Percentiles rank a stretch among this genome's conserved stretches.
Conservation (phyloP, 768 basidiomycete genomes). For the Kwoniella sp. region DNA sequence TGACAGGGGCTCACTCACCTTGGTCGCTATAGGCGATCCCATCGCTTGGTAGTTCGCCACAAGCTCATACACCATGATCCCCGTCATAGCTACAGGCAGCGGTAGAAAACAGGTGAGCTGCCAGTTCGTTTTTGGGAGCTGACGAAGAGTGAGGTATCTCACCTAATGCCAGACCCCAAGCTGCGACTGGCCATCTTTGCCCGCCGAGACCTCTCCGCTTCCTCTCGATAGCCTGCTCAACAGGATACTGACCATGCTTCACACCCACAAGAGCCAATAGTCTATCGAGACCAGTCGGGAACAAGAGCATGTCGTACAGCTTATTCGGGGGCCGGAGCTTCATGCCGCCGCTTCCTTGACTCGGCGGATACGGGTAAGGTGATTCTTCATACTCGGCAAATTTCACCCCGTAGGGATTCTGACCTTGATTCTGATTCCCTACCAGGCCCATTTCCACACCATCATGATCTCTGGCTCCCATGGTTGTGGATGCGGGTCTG, state of each 20-base stretch:
- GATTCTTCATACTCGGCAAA: constrained; percentile 32
- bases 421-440: constrained; percentile 1
- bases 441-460: constrained; percentile 35
- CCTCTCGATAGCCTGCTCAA: constrained; percentile 78
- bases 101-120: too few relatives aligned
- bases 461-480: constrained; percentile 13
- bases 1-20: constrained; percentile 60
- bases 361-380: constrained; percentile 31
- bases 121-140: constrained; percentile 49
- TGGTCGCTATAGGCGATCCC: constrained; percentile 81
- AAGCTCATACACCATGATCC: constrained; percentile 80
- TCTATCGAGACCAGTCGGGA: constrained; percentile 46
- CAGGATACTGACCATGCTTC: constrained; percentile 36
- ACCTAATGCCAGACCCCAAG: constrained; percentile 63
- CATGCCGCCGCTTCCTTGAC: constrained; percentile 7
- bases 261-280: constrained; percentile 37
- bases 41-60: constrained; percentile 73
- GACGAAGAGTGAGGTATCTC: constrained; percentile 39
- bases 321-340: constrained; percentile 11
- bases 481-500: constrained; percentile 27
- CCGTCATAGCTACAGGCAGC: constrained; percentile 63
- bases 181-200: constrained; percentile 78
- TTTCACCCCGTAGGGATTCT: constrained; percentile 21
- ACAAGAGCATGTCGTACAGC: constrained; percentile 33
- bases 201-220: constrained; percentile 83